These are phyloP conservation scores for Hanseniaspora pseudoguilliermondii DNA, from an alignment of 805 yeast species.

Conservation along the genomic window DNA sequence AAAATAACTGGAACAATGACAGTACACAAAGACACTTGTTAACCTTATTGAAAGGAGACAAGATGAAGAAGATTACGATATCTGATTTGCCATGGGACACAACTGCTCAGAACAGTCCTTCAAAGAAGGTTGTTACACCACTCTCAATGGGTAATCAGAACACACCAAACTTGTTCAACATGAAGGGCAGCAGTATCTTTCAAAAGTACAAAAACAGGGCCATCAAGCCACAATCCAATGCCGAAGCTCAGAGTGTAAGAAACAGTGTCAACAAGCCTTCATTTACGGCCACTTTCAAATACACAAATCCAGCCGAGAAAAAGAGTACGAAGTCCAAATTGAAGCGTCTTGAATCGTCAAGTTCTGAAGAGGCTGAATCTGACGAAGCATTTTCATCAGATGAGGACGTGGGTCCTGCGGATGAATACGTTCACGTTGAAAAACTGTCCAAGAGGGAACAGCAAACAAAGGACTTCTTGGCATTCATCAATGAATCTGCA, in stretches of 20 bases:
- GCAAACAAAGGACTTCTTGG: slow-evolving; percentile 55
- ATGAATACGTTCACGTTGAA: slow-evolving; percentile 20
- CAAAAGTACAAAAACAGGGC: slow-evolving; percentile 12
- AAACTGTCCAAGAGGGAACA: slow-evolving; percentile 20
- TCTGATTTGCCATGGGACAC: slow-evolving; percentile 6
- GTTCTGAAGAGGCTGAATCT: slow-evolving; percentile 21
- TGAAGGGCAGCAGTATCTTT: slow-evolving; percentile 2
- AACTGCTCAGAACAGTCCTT: background rate
- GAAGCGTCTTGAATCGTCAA: slow-evolving; percentile 1
- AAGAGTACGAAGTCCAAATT: background rate
- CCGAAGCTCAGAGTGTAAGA: background rate
- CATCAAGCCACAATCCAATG: background rate
- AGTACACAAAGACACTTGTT: background rate
- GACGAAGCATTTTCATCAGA: slow-evolving; percentile 37
- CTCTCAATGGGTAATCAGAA: background rate
- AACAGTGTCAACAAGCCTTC: background rate
- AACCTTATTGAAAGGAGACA: background rate
- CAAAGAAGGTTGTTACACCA: background rate
- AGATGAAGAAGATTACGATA: slow-evolving; percentile 1
- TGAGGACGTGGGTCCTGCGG: slow-evolving; percentile 18
- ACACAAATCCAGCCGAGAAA: background rate
- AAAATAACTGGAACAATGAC: slow-evolving; percentile 2
- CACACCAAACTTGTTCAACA: background rate
- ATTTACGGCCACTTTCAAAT: background rate
- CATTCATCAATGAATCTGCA: slow-evolving; percentile 68